A percentile compares a stretch with the other conserved stretches of the same genome.
phyloP scores from a whole-genome alignment of 2,329 filamentous ascomycete species.

The Xylaria polymorpha region DNA sequence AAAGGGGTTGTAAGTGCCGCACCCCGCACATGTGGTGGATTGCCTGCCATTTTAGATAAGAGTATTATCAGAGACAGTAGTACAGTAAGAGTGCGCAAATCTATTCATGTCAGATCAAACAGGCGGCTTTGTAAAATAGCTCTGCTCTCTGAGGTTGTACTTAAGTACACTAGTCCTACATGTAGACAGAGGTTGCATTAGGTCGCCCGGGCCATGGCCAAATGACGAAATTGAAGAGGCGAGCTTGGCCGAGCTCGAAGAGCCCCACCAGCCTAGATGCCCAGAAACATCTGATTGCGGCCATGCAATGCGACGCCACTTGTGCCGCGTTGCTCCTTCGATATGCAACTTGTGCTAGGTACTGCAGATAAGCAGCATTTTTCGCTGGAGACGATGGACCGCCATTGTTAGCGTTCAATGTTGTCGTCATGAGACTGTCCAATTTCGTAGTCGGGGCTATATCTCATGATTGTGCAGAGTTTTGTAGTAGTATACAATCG shows the following conservation, averaged over 20 bases:
- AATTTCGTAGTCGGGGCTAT: conserved; percentile 2
- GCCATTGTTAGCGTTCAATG: conserved; percentile 19
- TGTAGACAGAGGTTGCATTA: conserved; percentile 13
- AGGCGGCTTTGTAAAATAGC: not conserved
- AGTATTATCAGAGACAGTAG: not conserved
- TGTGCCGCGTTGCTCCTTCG: conserved; percentile 22
- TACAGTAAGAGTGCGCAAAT: not conserved
- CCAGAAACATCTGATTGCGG: conserved; percentile 31
- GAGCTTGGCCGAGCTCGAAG: conserved; percentile 11
- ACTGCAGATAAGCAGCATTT: conserved; percentile 20
- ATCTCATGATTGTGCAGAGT: not conserved
- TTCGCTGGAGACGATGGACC: conserved; percentile 13
- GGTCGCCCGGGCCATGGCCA: conserved; percentile 4
- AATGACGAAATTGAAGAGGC: conserved; percentile 34
- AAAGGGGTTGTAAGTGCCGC: conserved; percentile 8
- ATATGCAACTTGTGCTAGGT: conserved; percentile 17
- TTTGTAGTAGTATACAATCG: not conserved
- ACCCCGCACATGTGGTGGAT: not conserved
- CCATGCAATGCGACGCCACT: conserved; percentile 36
- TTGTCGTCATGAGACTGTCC: conserved; percentile 23
- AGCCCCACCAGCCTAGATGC: conserved; percentile 15
- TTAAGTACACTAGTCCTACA: conserved; percentile 1
- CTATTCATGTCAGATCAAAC: not conserved
- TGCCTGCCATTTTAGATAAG: not conserved
- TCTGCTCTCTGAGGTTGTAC: not conserved